Conservation (phyloP, 2,329 filamentous ascomycete genomes). For the Aspergillus udagawae region DNA sequence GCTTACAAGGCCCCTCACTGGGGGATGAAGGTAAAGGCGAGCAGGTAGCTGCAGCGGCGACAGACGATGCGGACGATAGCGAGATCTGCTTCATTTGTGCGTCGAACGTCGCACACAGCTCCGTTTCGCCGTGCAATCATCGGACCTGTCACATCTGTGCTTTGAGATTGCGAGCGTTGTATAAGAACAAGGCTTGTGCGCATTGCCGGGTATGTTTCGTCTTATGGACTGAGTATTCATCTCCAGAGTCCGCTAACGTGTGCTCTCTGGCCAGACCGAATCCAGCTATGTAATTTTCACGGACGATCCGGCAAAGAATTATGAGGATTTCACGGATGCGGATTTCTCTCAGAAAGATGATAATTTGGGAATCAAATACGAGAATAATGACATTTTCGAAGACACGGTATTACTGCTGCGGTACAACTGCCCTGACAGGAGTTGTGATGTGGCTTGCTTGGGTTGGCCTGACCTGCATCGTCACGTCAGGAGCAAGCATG, state of each 20-base stretch:
- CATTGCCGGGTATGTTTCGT: slow-evolving; percentile 71
- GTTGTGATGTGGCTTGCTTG: slow-evolving; percentile 80
- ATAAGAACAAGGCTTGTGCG: slow-evolving; percentile 95
- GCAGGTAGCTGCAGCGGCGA: slow-evolving; percentile 22
- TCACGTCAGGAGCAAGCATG: slow-evolving; percentile 77
- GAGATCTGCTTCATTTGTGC: slow-evolving; percentile 98
- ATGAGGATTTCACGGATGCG: slow-evolving; percentile 69
- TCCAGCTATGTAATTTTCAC: slow-evolving; percentile 80
- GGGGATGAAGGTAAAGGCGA: slow-evolving; percentile 25
- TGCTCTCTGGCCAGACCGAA: slow-evolving; percentile 34
- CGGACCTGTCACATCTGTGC: slow-evolving; percentile 95
- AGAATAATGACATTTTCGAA: slow-evolving; percentile 81
- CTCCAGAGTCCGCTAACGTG: slow-evolving; percentile 7
- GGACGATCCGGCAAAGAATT: slow-evolving; percentile 74
- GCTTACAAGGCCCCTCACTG: slow-evolving; percentile 43
- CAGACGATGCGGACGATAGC: slow-evolving; percentile 57
- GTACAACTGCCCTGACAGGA: slow-evolving; percentile 88
- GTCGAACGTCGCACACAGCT: slow-evolving; percentile 79
- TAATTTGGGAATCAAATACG: slow-evolving; percentile 87
- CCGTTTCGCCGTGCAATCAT: slow-evolving; percentile 92
- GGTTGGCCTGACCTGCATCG: slow-evolving; percentile 74
- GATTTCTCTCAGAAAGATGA: slow-evolving; percentile 78
- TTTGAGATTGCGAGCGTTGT: slow-evolving; percentile 82
- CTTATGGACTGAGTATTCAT: neutral
- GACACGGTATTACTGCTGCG: slow-evolving; percentile 83